These are phyloP conservation scores for Acanthamoeba lugdunensis DNA, from an alignment of 208 protist species.

Conservation along the genomic window DNA sequence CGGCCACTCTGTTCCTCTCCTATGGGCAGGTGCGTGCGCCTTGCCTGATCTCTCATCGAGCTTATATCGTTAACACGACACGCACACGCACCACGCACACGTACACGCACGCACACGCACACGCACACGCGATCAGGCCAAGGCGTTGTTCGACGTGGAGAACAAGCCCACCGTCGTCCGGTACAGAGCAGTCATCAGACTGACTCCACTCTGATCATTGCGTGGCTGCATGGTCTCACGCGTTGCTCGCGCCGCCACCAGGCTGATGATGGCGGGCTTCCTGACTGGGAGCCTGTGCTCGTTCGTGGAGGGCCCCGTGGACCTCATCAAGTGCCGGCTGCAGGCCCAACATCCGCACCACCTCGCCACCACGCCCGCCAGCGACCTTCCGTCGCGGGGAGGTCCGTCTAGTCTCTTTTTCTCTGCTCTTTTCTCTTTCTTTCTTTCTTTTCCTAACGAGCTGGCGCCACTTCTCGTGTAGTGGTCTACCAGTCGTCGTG, in stretches of 20 bases:
- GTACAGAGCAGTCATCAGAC: not conserved
- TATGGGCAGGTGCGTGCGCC: conserved; percentile 40
- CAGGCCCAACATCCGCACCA: conserved; percentile 65
- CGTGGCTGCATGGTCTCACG: not conserved
- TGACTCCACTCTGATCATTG: not conserved
- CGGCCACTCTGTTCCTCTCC: conserved; percentile 54
- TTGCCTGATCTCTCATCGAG: not conserved
- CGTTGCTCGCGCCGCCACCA: not conserved
- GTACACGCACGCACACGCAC: no score
- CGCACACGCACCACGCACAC: no score
- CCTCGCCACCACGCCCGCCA: not conserved
- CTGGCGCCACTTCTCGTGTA: not conserved
- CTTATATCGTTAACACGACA: not conserved
- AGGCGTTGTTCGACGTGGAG: conserved; percentile 48
- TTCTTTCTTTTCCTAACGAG: not conserved
- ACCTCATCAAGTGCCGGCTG: conserved; percentile 58
- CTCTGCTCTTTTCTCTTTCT: not conserved
- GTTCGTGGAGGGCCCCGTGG: conserved; percentile 62
- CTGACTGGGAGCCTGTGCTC: conserved; percentile 44
- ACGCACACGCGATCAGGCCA: not conserved
- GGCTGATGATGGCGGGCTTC: conserved; percentile 43
- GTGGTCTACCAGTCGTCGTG: conserved; percentile 66
- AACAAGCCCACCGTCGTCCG: conserved; percentile 18
- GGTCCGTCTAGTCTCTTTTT: not conserved
- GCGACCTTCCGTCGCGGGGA: not conserved